These are phyloP conservation scores for Albatrellus sp. DNA, from an alignment of 1,284 basidiomycete genomes.

Conservation along the genomic window DNA sequence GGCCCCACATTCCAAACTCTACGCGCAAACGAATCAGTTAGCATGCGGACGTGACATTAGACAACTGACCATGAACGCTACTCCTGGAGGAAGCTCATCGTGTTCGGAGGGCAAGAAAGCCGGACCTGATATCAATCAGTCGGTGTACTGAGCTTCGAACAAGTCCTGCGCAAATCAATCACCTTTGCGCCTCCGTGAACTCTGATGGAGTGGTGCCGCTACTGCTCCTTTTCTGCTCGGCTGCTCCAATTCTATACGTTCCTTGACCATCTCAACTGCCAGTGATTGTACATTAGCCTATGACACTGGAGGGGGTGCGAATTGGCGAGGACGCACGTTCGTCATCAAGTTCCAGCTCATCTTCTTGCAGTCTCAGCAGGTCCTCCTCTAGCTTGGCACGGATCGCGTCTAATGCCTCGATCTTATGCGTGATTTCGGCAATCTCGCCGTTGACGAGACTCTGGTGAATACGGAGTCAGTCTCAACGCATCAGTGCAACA, in stretches of 20 bases:
- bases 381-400: slow-evolving; percentile 74
- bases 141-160: slow-evolving; percentile 11
- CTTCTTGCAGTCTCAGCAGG: slow-evolving; percentile 82
- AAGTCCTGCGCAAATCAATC: slow-evolving; percentile 3
- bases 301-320: not conserved
- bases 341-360: slow-evolving; percentile 91
- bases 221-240: slow-evolving; percentile 21
- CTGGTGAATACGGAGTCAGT: slow-evolving; percentile 27
- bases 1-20: slow-evolving; percentile 76
- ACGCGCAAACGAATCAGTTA: slow-evolving; percentile 2
- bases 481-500: slow-evolving; percentile 1
- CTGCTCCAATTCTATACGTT: slow-evolving; percentile 65
- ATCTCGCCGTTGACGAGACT: slow-evolving; percentile 79
- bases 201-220: slow-evolving; percentile 35
- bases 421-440: slow-evolving; percentile 78
- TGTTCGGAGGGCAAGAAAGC: slow-evolving; percentile 97
- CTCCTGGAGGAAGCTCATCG: slow-evolving; percentile 85
- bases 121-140: slow-evolving; percentile 42
- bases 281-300: not conserved
- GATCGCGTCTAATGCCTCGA: slow-evolving; percentile 75
- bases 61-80: slow-evolving; percentile 85
- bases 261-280: slow-evolving; percentile 77
- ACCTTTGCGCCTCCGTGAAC: slow-evolving; percentile 72
- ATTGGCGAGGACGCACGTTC: slow-evolving; percentile 50
- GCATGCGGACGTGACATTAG: slow-evolving; percentile 3